A percentile compares a stretch with the other conserved stretches of the same genome.
phyloP scores from a whole-genome alignment of 441 rosid genomes.

The Syzygium malaccense region DNA sequence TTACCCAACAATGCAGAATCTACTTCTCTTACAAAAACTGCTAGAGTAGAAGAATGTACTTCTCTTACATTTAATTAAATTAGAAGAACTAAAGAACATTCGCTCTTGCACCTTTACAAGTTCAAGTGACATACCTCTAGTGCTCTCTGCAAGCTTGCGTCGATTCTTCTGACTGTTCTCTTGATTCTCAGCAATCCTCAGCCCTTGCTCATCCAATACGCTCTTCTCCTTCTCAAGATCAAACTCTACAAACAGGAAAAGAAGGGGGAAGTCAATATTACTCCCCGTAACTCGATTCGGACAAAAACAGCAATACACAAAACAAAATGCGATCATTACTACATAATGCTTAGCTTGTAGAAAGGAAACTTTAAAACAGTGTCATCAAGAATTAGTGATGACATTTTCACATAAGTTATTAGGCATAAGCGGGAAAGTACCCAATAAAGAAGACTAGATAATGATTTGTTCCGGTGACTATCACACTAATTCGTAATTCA shows the following conservation, averaged over 20 bases:
- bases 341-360: not conserved
- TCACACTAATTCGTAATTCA: not conserved
- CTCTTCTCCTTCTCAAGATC: conserved; percentile 94
- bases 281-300: not conserved
- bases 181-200: conserved; percentile 93
- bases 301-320: not conserved
- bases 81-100: not conserved
- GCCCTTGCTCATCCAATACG: conserved; percentile 90
- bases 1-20: not conserved
- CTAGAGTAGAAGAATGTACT: not conserved
- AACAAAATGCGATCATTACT: not conserved
- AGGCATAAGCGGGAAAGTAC: not conserved
- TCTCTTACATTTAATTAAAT: not conserved
- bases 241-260: conserved; percentile 47
- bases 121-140: conserved; percentile 56
- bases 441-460: not conserved
- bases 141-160: conserved; percentile 98
- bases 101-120: not conserved
- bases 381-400: not conserved
- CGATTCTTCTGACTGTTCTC: conserved; percentile 94
- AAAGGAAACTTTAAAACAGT: not conserved
- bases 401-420: not conserved
- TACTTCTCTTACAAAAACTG: not conserved
- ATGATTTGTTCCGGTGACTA: not conserved
- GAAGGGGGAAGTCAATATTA: not conserved